Percentiles rank a stretch among this genome's conserved stretches.
Conservation (phyloP, 2,329 filamentous ascomycete species). For the Orbilia brochopaga region DNA sequence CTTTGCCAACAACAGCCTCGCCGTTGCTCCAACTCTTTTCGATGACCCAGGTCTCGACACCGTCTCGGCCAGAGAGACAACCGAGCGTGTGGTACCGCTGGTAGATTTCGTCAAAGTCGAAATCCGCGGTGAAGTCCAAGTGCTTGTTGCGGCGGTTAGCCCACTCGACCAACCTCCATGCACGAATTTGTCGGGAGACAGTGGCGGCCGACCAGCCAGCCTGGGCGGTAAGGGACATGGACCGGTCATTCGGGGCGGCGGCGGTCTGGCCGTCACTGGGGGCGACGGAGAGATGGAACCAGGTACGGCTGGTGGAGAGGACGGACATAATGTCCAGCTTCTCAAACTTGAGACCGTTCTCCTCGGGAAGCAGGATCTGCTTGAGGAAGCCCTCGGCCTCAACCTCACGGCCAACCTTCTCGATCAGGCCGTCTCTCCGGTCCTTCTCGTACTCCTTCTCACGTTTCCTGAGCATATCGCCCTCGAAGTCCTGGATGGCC, state of each 20-base stretch:
- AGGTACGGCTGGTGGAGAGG: conserved; percentile 83
- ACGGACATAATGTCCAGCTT: conserved; percentile 78
- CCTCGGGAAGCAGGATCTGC: conserved; percentile 77
- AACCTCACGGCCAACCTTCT: conserved; percentile 82
- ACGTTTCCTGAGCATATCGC: conserved; percentile 69
- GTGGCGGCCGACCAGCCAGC: conserved; percentile 86
- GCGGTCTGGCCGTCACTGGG: conserved; percentile 76
- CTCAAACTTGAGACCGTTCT: conserved; percentile 67
- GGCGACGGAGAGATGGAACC: conserved; percentile 92
- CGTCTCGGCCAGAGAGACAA: conserved; percentile 87
- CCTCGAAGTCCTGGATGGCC: conserved; percentile 77
- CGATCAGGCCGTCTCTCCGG: conserved; percentile 79
- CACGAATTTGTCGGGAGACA: conserved; percentile 87
- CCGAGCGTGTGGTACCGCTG: conserved; percentile 81
- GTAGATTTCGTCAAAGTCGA: conserved; percentile 89
- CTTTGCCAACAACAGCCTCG: conserved; percentile 86
- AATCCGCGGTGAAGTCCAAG: conserved; percentile 95
- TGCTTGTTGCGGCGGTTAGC: conserved; percentile 88
- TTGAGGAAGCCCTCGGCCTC: conserved; percentile 83
- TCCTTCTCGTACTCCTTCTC: conserved; percentile 81
- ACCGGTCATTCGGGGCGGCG: conserved; percentile 65
- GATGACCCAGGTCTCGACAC: conserved; percentile 90
- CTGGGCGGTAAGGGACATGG: conserved; percentile 71
- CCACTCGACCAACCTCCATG: conserved; percentile 96
- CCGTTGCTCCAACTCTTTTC: conserved; percentile 98